Evolutionary conservation across 192 early-diverging fungal species (phyloP), one percentile per base, ranked within the genome.

Genomic region (Backusella liffmaniae): DNA sequence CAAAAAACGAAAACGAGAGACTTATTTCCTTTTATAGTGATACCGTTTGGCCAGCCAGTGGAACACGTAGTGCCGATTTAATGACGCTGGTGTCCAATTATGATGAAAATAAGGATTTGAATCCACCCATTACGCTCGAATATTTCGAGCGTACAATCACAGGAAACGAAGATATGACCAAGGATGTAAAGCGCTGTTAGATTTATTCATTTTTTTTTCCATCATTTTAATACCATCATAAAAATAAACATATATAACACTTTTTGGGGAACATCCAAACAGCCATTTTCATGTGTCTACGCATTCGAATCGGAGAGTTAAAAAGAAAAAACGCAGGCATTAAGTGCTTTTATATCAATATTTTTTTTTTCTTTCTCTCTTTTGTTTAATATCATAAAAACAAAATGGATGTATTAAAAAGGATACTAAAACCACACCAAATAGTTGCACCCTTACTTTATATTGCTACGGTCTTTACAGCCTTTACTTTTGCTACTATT

Each of bases 381-480:
- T 59, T 59, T 18, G 16, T 56, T 32, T 32, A 3, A 32, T 32
- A 32, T 32, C 32, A 21, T 26, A 59, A 59, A 56, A 56, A 56
- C 5, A 56, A 56, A 59, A 59, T 71, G 70, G 70, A 71, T 18
- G 3, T 1, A 9, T 8, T 71, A 49, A 71, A 71, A 26, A 49
- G 2, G 41, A 13, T 67, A 71, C 34, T 80, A 69, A 56, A 70
- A 66, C 79, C 79, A 2, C 76, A 80, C 49, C 79, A 80, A 73
- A 68, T 68, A 13, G 16, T 66, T 0, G 15, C 68, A 7, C 16
- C 73, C 2, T 26, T 29, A n/a, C 21, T 80, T n/a, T 80, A 80
- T 36, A 41, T 62, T 6, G 3, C 21, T 26, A 80, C 67, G 9
- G 74, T 80, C n/a, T 32, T 74, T 6, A 26, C 70, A 10, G 69